Conservation (phyloP, 306 rosid species). For the Gastrolobium villosum region DNA sequence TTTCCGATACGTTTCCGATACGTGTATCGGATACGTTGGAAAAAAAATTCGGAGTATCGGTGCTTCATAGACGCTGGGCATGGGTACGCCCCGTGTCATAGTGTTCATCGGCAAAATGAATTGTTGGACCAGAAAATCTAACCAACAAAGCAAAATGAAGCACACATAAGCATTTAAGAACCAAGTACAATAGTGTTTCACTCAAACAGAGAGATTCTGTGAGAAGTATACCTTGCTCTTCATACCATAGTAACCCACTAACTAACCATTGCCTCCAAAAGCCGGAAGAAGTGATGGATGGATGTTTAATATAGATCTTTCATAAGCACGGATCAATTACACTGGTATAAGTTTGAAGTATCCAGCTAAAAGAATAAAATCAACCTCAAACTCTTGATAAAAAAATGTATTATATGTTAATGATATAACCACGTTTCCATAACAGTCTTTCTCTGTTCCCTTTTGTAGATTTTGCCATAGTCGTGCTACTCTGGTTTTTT, state of each 20-base stretch:
- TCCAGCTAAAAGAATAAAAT: constrained; percentile 91
- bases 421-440: constrained; percentile 16
- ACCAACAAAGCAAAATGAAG: constrained; percentile 36
- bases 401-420: constrained; percentile 21
- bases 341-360: constrained; percentile 84
- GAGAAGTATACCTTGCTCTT: constrained; percentile 71
- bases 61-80: constrained; percentile 87
- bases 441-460: not conserved
- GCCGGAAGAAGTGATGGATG: constrained; percentile 99
- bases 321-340: constrained; percentile 76
- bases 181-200: not conserved
- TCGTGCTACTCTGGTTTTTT: not conserved
- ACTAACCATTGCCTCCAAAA: constrained; percentile 98
- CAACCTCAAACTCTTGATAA: constrained; percentile 72
- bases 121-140: constrained; percentile 89
- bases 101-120: constrained; percentile 92
- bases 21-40: no score
- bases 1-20: no score
- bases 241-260: constrained; percentile 91
- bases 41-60: no score
- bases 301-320: constrained; percentile 77
- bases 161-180: not conserved
- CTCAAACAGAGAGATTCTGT: constrained; percentile 1
- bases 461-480: not conserved
- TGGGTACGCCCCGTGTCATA: constrained; percentile 91